phyloP scores from a whole-genome alignment of 2,329 filamentous ascomycete species.

The Exophiala bonariae region DNA sequence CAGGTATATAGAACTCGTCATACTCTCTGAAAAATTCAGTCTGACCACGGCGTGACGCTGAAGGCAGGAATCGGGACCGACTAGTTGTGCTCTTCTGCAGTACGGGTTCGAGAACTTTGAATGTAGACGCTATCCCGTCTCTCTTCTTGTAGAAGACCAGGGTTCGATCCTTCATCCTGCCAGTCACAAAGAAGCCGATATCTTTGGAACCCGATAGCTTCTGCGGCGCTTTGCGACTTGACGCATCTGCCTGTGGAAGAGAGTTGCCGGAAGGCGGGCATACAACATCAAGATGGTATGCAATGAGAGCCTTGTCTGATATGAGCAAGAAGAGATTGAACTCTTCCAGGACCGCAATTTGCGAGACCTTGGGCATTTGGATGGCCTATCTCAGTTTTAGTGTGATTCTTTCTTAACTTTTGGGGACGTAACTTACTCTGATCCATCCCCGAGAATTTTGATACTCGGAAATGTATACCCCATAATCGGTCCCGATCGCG shows the following conservation, averaged over 20 bases:
- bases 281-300: slow-evolving; percentile 89
- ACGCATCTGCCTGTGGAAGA: slow-evolving; percentile 69
- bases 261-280: slow-evolving; percentile 56
- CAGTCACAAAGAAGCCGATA: slow-evolving; percentile 94
- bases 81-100: slow-evolving; percentile 89
- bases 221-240: slow-evolving; percentile 80
- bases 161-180: slow-evolving; percentile 93
- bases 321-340: slow-evolving; percentile 92
- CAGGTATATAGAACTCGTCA: slow-evolving; percentile 97
- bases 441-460: slow-evolving; percentile 89
- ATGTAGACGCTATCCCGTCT: slow-evolving; percentile 86
- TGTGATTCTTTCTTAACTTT: neutral
- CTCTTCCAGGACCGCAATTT: slow-evolving; percentile 92
- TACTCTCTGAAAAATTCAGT: slow-evolving; percentile 98
- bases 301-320: slow-evolving; percentile 85
- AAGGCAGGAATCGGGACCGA: slow-evolving; percentile 65
- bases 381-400: slow-evolving; percentile 63
- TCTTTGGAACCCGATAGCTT: slow-evolving; percentile 84
- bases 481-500: slow-evolving; percentile 92
- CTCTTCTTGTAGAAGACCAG: slow-evolving; percentile 97
- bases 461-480: slow-evolving; percentile 85
- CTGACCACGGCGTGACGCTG: slow-evolving; percentile 62
- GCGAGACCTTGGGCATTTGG: slow-evolving; percentile 74
- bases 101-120: slow-evolving; percentile 93
- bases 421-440: slow-evolving; percentile 61